A percentile compares a stretch with the other conserved stretches of the same genome.
phyloP scores from a whole-genome alignment of 176 grass and related monocot genomes.

The Luzula sylvatica region DNA sequence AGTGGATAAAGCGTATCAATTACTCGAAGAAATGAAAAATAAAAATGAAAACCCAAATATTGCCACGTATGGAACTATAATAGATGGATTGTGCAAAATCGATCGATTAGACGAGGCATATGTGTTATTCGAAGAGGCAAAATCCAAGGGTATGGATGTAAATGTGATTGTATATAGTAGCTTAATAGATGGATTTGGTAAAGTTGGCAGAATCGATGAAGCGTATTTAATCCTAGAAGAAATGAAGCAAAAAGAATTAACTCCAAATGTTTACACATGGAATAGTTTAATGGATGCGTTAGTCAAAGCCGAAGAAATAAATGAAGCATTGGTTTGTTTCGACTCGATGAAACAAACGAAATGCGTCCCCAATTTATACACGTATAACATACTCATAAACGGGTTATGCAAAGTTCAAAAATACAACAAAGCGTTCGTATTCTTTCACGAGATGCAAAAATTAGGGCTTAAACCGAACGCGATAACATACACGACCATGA shows the following conservation, averaged over 20 bases:
- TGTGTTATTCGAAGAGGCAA: slow-evolving; percentile 98
- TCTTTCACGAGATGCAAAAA: slow-evolving; percentile 98
- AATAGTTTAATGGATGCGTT: slow-evolving; percentile 85
- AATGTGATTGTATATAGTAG: slow-evolving; percentile 92
- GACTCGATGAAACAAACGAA: slow-evolving; percentile 91
- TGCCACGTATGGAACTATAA: slow-evolving; percentile 75
- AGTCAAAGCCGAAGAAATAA: slow-evolving; percentile 90
- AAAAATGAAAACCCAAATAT: slow-evolving; percentile 54
- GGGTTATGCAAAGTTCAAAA: slow-evolving; percentile 79
- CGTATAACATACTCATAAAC: slow-evolving; percentile 84
- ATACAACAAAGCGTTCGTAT: slow-evolving; percentile 94
- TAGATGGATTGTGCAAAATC: slow-evolving; percentile 93
- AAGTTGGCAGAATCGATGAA: slow-evolving; percentile 94
- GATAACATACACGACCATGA: slow-evolving; percentile 96
- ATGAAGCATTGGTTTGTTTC: slow-evolving; percentile 86
- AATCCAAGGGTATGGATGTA: slow-evolving; percentile 53
- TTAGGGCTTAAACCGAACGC: slow-evolving; percentile 57
- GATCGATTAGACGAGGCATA: slow-evolving; percentile 94
- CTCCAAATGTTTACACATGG: slow-evolving; percentile 91
- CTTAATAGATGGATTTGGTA: slow-evolving; percentile 92
- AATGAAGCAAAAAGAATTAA: slow-evolving; percentile 87
- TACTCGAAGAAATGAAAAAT: slow-evolving; percentile 85
- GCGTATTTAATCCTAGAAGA: slow-evolving; percentile 94
- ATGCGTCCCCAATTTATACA: slow-evolving; percentile 67
- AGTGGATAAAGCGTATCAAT: slow-evolving; percentile 81